Conservation (phyloP, 805 yeast genomes). For the Sungouiella blattae region DNA sequence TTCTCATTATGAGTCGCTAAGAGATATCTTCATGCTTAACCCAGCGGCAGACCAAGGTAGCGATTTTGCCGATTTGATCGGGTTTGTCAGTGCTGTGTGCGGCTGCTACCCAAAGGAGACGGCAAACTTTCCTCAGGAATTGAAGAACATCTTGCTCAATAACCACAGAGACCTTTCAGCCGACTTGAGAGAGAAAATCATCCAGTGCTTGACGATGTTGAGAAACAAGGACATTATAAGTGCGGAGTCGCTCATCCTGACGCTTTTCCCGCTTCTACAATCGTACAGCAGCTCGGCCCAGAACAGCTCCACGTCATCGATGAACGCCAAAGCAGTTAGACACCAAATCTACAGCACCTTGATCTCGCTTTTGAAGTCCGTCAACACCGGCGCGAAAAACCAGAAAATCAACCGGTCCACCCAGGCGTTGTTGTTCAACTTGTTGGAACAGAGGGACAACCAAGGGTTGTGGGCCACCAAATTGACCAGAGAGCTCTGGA, state of each 20-base stretch:
- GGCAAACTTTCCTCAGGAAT: conserved; percentile 74
- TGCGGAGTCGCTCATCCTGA: conserved; percentile 78
- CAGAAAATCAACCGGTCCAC: conserved; percentile 86
- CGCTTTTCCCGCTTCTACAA: conserved; percentile 79
- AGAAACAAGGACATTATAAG: conserved; percentile 78
- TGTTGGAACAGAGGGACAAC: conserved; percentile 70
- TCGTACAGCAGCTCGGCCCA: conserved; percentile 50
- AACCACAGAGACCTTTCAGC: conserved; percentile 80
- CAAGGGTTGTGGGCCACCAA: conserved; percentile 97
- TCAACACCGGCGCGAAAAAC: conserved; percentile 84
- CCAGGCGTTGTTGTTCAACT: conserved; percentile 86
- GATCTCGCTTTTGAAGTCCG: conserved; percentile 71
- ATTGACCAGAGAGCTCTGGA: conserved; percentile 92
- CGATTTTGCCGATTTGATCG: conserved; percentile 76
- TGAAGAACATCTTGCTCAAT: conserved; percentile 61
- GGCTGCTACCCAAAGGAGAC: conserved; percentile 88
- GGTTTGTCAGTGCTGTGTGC: conserved; percentile 90
- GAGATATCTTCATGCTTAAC: conserved; percentile 80
- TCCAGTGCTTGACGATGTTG: conserved; percentile 84
- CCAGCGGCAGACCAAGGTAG: conserved; percentile 43
- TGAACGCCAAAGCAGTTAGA: conserved; percentile 78
- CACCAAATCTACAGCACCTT: conserved; percentile 78
- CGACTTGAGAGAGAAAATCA: conserved; percentile 87
- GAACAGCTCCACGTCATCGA: conserved; percentile 36
- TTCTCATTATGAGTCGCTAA: conserved; percentile 84